These are phyloP conservation scores for Penicillium tannophilum DNA, from an alignment of 495 filamentous ascomycete species.

Conservation along the genomic window DNA sequence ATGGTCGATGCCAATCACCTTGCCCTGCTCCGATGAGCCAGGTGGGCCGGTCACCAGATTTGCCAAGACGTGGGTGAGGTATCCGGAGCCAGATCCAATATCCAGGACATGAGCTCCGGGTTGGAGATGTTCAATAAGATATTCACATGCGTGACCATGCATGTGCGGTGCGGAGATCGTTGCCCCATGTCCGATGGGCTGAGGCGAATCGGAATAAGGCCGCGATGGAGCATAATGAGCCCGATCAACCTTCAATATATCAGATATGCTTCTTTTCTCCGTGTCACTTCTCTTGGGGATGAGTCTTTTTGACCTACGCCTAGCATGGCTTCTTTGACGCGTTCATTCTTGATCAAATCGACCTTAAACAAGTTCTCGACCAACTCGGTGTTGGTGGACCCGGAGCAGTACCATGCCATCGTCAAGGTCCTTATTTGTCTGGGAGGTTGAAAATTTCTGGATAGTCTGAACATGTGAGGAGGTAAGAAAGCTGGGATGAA, in stretches of 20 bases:
- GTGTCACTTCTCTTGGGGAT: background rate
- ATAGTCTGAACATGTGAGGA: slow-evolving; percentile 11
- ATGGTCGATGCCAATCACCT: slow-evolving; percentile 85
- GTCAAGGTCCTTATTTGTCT: slow-evolving; percentile 25
- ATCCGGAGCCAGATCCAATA: slow-evolving; percentile 88
- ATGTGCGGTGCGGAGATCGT: slow-evolving; percentile 98
- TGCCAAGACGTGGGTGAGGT: slow-evolving; percentile 87
- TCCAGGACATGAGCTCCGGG: slow-evolving; percentile 69
- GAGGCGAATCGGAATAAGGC: slow-evolving; percentile 89
- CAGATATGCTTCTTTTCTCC: background rate
- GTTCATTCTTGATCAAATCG: slow-evolving; percentile 67
- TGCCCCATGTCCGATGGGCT: slow-evolving; percentile 81
- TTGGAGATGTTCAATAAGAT: slow-evolving; percentile 62
- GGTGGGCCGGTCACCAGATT: slow-evolving; percentile 64
- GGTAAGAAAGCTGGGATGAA: background rate
- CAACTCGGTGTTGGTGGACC: slow-evolving; percentile 73
- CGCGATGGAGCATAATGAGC: slow-evolving; percentile 74
- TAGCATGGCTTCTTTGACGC: slow-evolving; percentile 78
- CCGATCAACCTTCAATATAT: slow-evolving; percentile 71
- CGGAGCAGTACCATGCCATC: slow-evolving; percentile 94
- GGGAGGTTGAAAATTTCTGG: background rate
- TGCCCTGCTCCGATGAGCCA: slow-evolving; percentile 41
- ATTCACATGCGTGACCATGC: slow-evolving; percentile 80
- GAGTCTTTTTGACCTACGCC: slow-evolving; percentile 48
- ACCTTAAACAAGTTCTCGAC: slow-evolving; percentile 76